Conservation (phyloP, 352 stramenopile genomes). For the Pythium pyrilobum region DNA sequence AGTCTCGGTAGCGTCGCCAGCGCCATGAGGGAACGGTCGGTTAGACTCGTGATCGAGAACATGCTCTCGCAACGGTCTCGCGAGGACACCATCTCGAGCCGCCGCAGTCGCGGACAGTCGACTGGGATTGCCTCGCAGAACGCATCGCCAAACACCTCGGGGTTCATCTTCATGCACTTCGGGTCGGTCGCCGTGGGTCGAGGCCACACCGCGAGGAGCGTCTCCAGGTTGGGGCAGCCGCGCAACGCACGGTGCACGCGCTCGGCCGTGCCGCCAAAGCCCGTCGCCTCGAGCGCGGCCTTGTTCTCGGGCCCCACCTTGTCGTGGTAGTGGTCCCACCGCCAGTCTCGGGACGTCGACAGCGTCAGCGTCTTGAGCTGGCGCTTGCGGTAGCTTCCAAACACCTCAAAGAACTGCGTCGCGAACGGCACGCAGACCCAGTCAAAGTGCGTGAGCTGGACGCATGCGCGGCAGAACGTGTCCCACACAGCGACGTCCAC, state of each 20-base stretch:
- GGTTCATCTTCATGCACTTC: background rate
- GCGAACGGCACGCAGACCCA: constrained; percentile 1
- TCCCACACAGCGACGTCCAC: background rate
- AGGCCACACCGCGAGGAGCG: background rate
- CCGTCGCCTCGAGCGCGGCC: background rate
- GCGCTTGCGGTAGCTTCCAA: background rate
- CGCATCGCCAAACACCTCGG: constrained; percentile 18
- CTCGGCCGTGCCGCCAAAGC: background rate
- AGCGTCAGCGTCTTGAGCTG: background rate
- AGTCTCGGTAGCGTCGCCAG: constrained; percentile 7
- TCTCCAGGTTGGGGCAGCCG: background rate
- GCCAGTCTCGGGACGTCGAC: background rate
- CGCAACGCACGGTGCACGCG: background rate
- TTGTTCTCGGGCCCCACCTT: background rate
- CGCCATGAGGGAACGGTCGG: constrained; percentile 2
- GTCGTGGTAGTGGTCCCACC: background rate
- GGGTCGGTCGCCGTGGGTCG: background rate
- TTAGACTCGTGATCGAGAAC: constrained; percentile 10
- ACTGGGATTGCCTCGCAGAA: constrained; percentile 2
- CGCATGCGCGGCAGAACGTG: background rate
- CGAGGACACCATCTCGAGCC: background rate
- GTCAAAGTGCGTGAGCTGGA: background rate
- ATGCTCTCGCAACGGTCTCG: background rate
- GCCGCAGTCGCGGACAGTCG: background rate
- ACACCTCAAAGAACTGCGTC: constrained; percentile 1